A percentile compares a stretch with the other conserved stretches of the same genome.
These are phyloP conservation scores for Apiospora koreana DNA, from an alignment of 2,329 filamentous ascomycete genomes.

Conservation along the genomic window DNA sequence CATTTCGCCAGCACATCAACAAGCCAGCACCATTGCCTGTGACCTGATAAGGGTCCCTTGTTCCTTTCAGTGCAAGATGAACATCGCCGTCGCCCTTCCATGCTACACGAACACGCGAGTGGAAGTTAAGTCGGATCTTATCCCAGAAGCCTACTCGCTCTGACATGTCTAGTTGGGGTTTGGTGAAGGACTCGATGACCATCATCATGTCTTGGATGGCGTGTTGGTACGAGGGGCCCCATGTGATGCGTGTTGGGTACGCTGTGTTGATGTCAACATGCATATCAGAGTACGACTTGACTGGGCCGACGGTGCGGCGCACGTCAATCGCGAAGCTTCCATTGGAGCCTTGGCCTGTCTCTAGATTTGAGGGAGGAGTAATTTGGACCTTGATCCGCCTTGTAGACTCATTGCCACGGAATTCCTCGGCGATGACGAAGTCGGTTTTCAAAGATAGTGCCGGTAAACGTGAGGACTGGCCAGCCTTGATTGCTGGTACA, in stretches of 20 bases:
- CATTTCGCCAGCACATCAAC: constrained; percentile 97
- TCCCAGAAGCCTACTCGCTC: constrained; percentile 98
- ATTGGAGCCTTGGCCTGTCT: constrained; percentile 54
- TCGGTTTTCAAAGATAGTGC: constrained; percentile 84
- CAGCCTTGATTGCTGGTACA: constrained; percentile 77
- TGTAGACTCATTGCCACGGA: constrained; percentile 75
- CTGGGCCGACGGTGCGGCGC: constrained; percentile 85
- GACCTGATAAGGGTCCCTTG: constrained; percentile 89
- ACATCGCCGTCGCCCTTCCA: constrained; percentile 98
- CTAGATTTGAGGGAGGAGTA: constrained; percentile 68
- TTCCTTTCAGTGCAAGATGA: constrained; percentile 87
- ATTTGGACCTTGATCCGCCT: constrained; percentile 82
- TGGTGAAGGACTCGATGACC: constrained; percentile 95
- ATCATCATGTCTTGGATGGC: constrained; percentile 99
- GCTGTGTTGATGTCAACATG: constrained; percentile 90
- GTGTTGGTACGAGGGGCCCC: constrained; percentile 96
- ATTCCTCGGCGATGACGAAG: constrained; percentile 96
- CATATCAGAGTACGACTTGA: constrained; percentile 96
- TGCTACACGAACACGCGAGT: constrained; percentile 83
- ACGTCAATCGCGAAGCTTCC: constrained; percentile 83
- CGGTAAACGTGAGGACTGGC: constrained; percentile 78
- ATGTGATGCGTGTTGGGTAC: constrained; percentile 89
- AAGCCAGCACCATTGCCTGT: constrained; percentile 93
- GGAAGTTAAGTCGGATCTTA: constrained; percentile 92
- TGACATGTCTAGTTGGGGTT: constrained; percentile 89